These are phyloP conservation scores for Lentinula detonsa DNA, from an alignment of 768 basidiomycete genomes.

Conservation along the genomic window DNA sequence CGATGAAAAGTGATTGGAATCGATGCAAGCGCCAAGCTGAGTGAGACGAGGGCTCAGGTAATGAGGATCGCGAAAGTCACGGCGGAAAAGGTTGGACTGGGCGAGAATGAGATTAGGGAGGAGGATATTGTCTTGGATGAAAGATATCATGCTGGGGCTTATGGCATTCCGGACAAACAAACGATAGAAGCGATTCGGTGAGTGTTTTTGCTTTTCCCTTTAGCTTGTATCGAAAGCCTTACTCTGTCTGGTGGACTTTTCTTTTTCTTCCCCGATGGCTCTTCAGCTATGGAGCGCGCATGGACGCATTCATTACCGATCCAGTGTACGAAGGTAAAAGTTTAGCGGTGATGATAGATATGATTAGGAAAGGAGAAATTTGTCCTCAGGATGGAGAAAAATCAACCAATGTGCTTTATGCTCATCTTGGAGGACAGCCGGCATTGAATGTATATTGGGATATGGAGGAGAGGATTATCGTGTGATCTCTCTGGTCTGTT, in stretches of 20 bases:
- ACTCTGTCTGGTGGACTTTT: too few species aligned
- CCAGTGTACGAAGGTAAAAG: conserved; percentile 21
- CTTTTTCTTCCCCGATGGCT: too few species aligned
- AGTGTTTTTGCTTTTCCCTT: neutral
- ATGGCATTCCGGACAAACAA: conserved; percentile 18
- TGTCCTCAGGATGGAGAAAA: neutral
- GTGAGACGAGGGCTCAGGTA: conserved; percentile 15
- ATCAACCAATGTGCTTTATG: conserved; percentile 15
- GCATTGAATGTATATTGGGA: conserved; percentile 15
- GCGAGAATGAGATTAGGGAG: conserved; percentile 13
- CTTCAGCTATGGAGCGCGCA: conserved; percentile 16
- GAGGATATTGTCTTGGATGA: conserved; percentile 17
- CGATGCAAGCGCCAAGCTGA: conserved; percentile 16
- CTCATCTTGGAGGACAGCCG: conserved; percentile 17
- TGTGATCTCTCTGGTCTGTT: neutral
- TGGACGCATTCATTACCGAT: conserved; percentile 21
- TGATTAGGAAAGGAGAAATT: conserved; percentile 15
- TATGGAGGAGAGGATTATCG: conserved; percentile 10
- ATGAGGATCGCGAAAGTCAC: conserved; percentile 16
- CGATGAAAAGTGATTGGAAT: conserved; percentile 15
- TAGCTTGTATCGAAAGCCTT: too few species aligned
- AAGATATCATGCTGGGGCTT: conserved; percentile 17
- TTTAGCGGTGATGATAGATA: conserved; percentile 18
- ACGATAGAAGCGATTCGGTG: conserved; percentile 14
- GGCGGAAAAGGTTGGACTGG: conserved; percentile 12